Evolutionary conservation across 2,329 filamentous ascomycete genomes (phyloP).

Genomic region (Cytospora piceicola): DNA sequence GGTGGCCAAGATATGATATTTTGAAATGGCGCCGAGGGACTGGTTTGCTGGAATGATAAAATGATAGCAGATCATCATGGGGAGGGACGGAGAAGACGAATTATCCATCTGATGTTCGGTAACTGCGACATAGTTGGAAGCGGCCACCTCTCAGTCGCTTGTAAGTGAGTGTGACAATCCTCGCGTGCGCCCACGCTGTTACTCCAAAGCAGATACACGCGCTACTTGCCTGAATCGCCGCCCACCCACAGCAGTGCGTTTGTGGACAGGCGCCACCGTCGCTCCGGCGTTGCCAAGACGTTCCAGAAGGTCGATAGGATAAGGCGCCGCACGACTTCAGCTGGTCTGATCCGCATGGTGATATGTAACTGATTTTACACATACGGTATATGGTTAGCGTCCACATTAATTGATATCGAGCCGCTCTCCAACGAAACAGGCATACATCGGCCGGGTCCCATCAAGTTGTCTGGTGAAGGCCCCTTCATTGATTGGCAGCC

Average conservation of each 20-base stretch:
- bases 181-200: not conserved
- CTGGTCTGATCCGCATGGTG: constrained; percentile 7
- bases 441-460: constrained; percentile 9
- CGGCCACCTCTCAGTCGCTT: constrained; percentile 4
- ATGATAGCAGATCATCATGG: constrained; percentile 1
- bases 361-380: constrained; percentile 21
- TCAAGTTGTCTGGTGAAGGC: not conserved
- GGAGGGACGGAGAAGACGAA: constrained; percentile 1
- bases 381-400: not conserved
- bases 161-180: not conserved
- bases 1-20: constrained; percentile 12
- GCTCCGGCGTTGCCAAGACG: constrained; percentile 15
- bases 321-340: constrained; percentile 9
- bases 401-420: constrained; percentile 9
- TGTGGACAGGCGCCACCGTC: constrained; percentile 14
- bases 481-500: constrained; percentile 14
- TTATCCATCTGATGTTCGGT: not conserved
- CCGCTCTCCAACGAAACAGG: not conserved
- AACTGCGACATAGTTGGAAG: not conserved
- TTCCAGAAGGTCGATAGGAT: constrained; percentile 20
- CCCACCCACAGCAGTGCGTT: not conserved
- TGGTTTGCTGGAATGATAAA: not conserved
- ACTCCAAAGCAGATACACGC: not conserved
- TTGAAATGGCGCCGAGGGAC: constrained; percentile 4
- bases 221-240: not conserved